Evolutionary conservation across 805 yeast species (phyloP), one percentile per base, ranked within the genome.

Genomic region (Pichia occidentalis): DNA sequence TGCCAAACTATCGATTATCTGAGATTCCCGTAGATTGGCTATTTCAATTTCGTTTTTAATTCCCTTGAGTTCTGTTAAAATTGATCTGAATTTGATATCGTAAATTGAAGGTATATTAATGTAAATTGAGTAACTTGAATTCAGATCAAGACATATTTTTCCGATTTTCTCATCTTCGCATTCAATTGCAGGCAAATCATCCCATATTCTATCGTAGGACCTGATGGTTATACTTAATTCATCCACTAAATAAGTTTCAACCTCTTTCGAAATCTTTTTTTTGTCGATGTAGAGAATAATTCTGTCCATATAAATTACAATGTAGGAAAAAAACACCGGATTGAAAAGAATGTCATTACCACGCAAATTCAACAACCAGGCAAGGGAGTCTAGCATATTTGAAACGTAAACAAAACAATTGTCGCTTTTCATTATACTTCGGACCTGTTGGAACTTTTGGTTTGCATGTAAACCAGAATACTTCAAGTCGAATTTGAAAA

Each of bases 241-340:
- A 4, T 51, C 34, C 0, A 38, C 13, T 21, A 43, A 37, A 37
- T 62, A 58, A 3, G 25, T 21, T 7, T 8, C 1, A 2, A 53
- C 40, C 3, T 50, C 34, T 1, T 25, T 57, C 46, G 36, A 72
- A 48, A 49, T 68, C 70, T 39, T 63, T 49, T 42, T 64, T 60
- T 45, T 52, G 48, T 70, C 70, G 26, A 66, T 60, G 49, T 64
- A 74, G 26, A 74, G 49, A 2, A 48, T 51, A 17, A 64, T 57
- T 12, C 53, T 51, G 32, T 60, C 62, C 4, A 50, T 52, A 7
- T 70, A 63, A 17, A 79, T 64, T 1, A 71, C 54, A 2, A 75
- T 64, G 50, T 78, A 83, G 7, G 88, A 67, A 60, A 77, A 86
- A 56, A 90, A 92, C 2, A 87, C 90, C 0, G 97, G 97, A 52